These are phyloP conservation scores for Massarina eburnea DNA, from an alignment of 2,329 filamentous ascomycete species.

Conservation along the genomic window DNA sequence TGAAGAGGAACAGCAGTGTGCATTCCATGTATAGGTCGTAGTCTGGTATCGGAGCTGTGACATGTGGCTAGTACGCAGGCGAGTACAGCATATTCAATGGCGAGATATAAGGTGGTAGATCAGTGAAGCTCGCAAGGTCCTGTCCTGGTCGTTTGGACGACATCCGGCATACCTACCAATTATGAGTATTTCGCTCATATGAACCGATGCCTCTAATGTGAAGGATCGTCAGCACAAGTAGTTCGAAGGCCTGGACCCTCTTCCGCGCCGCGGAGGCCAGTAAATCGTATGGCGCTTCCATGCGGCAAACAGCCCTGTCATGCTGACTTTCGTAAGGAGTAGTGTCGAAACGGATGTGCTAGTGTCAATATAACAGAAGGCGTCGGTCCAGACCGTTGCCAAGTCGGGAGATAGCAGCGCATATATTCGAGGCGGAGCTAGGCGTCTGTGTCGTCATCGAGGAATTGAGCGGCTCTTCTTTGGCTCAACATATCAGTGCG, in stretches of 20 bases:
- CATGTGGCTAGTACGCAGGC: no score
- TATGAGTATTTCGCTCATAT: no score
- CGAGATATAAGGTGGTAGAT: no score
- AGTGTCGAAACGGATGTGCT: neutral
- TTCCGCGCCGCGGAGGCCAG: neutral
- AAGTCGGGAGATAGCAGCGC: neutral
- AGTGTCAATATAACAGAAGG: neutral
- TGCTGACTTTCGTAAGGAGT: neutral
- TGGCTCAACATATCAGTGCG: neutral
- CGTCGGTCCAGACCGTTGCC: constrained; percentile 11
- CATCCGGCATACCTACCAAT: no score
- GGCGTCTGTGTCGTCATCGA: constrained; percentile 2
- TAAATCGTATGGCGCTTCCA: neutral
- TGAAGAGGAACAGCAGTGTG: no score
- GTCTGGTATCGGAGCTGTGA: no score
- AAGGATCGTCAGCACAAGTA: no score
- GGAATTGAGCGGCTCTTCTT: neutral
- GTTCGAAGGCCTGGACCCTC: neutral
- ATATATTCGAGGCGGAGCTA: neutral
- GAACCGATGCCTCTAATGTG: no score
- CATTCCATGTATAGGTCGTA: no score
- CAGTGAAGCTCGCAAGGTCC: no score
- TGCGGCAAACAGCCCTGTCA: neutral
- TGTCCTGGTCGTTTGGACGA: no score
- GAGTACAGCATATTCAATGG: no score